These are phyloP conservation scores for Apiospora aurea DNA, from an alignment of 2,329 filamentous ascomycete species.

Conservation along the genomic window DNA sequence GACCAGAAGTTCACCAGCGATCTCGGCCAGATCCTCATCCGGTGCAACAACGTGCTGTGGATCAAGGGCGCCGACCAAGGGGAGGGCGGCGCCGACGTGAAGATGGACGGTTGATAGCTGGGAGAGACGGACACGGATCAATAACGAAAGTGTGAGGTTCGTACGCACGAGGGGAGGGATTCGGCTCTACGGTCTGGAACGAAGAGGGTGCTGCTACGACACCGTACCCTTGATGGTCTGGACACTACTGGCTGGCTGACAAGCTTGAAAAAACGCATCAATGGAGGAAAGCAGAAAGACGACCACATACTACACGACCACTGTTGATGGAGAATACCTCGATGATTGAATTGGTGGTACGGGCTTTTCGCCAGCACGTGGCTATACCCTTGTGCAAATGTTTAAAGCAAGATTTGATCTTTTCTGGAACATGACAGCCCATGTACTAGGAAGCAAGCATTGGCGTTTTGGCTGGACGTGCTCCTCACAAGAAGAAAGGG, in stretches of 20 bases:
- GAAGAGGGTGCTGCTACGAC: neutral
- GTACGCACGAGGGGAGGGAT: neutral
- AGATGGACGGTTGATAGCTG: constrained; percentile 61
- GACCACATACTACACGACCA: neutral
- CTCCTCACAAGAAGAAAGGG: constrained; percentile 7
- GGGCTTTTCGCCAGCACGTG: neutral
- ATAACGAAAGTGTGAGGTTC: neutral
- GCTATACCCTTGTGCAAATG: neutral
- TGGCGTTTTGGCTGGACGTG: constrained; percentile 3
- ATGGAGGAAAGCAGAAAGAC: neutral
- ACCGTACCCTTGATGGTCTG: neutral
- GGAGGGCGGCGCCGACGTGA: constrained; percentile 60
- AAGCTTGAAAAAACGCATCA: constrained; percentile 4
- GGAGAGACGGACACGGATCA: neutral
- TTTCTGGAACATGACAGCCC: neutral
- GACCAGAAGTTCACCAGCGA: constrained; percentile 84
- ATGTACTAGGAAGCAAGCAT: constrained; percentile 5
- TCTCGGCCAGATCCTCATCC: constrained; percentile 90
- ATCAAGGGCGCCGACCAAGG: constrained; percentile 68
- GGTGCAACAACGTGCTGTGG: constrained; percentile 99
- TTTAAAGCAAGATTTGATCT: neutral
- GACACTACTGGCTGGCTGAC: neutral
- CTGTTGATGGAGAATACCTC: neutral
- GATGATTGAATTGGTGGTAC: neutral
- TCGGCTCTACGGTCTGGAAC: neutral